phyloP scores from a whole-genome alignment of 2,329 filamentous ascomycete species.

The Didymella sp. region DNA sequence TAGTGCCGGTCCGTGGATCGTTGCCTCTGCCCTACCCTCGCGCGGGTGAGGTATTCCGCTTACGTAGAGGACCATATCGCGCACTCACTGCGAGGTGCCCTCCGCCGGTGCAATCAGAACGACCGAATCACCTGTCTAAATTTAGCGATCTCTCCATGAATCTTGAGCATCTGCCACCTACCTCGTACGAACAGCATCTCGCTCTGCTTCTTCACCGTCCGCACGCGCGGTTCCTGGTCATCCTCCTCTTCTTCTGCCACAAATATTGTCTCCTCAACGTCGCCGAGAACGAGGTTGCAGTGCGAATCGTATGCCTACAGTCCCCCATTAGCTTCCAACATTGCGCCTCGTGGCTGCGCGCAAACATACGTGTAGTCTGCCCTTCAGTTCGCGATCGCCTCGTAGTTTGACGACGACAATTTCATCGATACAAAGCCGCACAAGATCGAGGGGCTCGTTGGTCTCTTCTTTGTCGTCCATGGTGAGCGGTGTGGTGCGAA shows the following conservation, averaged over 20 bases:
- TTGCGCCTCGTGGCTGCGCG: background rate
- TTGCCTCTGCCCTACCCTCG: slow-evolving; percentile 4
- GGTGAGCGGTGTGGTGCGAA: slow-evolving; percentile 32
- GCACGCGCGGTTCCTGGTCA: slow-evolving; percentile 65
- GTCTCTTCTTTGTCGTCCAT: slow-evolving; percentile 88
- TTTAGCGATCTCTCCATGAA: background rate
- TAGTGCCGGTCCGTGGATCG: slow-evolving; percentile 4
- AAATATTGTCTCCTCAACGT: slow-evolving; percentile 97
- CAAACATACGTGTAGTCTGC: slow-evolving; percentile 80
- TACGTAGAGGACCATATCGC: slow-evolving; percentile 10
- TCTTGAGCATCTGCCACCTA: slow-evolving; percentile 49
- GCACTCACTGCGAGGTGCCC: slow-evolving; percentile 37
- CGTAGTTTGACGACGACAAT: slow-evolving; percentile 96
- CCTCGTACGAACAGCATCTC: slow-evolving; percentile 99
- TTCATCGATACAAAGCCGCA: slow-evolving; percentile 92
- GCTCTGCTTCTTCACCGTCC: slow-evolving; percentile 92
- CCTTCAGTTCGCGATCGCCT: slow-evolving; percentile 94
- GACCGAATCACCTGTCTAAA: slow-evolving; percentile 55
- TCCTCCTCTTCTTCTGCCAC: slow-evolving; percentile 88
- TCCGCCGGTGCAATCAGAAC: slow-evolving; percentile 56
- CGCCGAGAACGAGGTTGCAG: slow-evolving; percentile 94
- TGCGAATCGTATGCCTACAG: slow-evolving; percentile 94
- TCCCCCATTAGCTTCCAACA: slow-evolving; percentile 19
- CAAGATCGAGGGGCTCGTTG: slow-evolving; percentile 92
- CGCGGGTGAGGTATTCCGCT: slow-evolving; percentile 10